Base-by-base conservation (phyloP, 1,284 basidiomycete genomes). In the Puccinia polysora region DNA sequence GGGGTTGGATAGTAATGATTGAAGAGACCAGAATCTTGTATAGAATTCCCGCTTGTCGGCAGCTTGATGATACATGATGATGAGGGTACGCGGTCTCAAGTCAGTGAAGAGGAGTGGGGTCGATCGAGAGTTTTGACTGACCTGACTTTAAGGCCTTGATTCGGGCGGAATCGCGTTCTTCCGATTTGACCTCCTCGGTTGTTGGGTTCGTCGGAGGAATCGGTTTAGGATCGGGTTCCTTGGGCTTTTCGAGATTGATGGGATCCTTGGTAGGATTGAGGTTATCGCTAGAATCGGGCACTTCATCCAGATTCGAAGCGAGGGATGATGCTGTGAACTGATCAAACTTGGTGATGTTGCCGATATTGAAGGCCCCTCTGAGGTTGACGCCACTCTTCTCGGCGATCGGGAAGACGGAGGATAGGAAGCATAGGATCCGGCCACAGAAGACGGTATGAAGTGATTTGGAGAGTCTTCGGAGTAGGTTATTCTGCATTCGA, bases 351-450 rank as follows among this genome's bases (percentile, higher is more conserved):
- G 77, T 80, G 12, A 76, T 75, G 82, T 71, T 91, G 84, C 12
- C 90, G 85, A 80, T 88, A 88, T 81, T 80, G 74, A 81, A 82
- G 34, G 91, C 89, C 71, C 92, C 92, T 49, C 89, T 83, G 74
- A 94, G 80, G 79, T 95, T 95, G 55, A 95, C 91, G 43, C 91
- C 91, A 78, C 90, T 92, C 58, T 90, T 83, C 79, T 95, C 91
- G 1, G 89, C 88, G 8, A 95, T 81, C 3, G 90, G 89, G 77
- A 93, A 94, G 0, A 91, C 89, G 0, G 85, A 85, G 74, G 88
- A 89, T 58, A 95, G 81, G 78, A 93, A 90, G 1, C 88, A 89
- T 77, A 93, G 82, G 77, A 95, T 91, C 1, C 90, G 85, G 1
- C 92, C 92, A 75, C 89, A 90, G 78, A 95, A 90, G 76, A 89